A percentile compares a stretch with the other conserved stretches of the same genome.
Conservation (phyloP, 805 yeast species). For the Candida fluviatilis region DNA sequence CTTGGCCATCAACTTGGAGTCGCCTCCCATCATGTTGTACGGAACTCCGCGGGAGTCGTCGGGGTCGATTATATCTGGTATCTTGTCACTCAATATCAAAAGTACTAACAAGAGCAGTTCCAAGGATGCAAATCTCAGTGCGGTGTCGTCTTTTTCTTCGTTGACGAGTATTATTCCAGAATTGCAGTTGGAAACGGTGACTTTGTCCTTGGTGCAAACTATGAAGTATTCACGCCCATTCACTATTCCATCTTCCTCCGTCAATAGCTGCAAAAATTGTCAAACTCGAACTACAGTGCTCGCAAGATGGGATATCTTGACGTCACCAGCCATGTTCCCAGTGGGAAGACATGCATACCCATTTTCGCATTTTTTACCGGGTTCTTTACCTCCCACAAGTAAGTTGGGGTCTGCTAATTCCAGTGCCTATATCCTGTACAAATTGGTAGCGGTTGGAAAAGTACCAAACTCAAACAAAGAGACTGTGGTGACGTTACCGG, state of each 20-base stretch:
- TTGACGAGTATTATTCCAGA: slow-evolving; percentile 4
- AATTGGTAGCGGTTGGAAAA: slow-evolving; percentile 59
- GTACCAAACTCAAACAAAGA: slow-evolving; percentile 19
- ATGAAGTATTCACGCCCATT: slow-evolving; percentile 66
- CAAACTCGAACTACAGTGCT: slow-evolving; percentile 51
- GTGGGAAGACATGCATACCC: slow-evolving; percentile 83
- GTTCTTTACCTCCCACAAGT: slow-evolving; percentile 77
- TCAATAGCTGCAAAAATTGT: slow-evolving; percentile 59
- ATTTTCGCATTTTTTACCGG: slow-evolving; percentile 84
- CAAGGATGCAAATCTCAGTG: slow-evolving; percentile 14
- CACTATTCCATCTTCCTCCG: slow-evolving; percentile 43
- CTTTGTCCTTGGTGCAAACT: slow-evolving; percentile 68
- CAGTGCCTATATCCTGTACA: slow-evolving; percentile 60
- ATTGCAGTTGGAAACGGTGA: slow-evolving; percentile 52
- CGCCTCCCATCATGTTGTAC: slow-evolving; percentile 86
- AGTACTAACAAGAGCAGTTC: slow-evolving; percentile 1
- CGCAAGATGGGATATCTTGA: slow-evolving; percentile 85
- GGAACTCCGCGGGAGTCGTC: slow-evolving; percentile 76
- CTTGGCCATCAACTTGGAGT: slow-evolving; percentile 65
- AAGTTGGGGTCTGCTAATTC: slow-evolving; percentile 53
- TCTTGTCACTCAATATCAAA: slow-evolving; percentile 47
- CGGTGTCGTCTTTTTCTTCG: slow-evolving; percentile 11
- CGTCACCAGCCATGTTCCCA: slow-evolving; percentile 52
- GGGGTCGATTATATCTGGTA: slow-evolving; percentile 84
- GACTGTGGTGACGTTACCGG: slow-evolving; percentile 50